Evolutionary conservation across 164 flowering plant genomes (phyloP), one percentile per base, ranked within the genome.

Genomic region (Vitis rupestris): DNA sequence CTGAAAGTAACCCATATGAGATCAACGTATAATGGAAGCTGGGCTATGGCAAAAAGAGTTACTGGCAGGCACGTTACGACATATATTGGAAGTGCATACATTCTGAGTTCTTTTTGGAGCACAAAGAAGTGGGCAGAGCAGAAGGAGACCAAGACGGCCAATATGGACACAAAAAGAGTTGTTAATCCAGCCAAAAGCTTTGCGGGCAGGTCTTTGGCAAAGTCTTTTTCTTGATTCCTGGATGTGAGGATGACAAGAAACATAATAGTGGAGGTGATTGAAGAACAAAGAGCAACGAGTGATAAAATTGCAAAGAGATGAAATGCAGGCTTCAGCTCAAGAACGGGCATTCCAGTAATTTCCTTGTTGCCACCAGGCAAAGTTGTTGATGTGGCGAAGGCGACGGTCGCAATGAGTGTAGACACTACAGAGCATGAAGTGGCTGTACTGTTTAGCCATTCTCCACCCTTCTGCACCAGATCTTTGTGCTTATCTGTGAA

Each of bases 211-310:
- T 60, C 51, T 13, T 4, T 15, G 0, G 14, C 62, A 19, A 74
- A 78, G n/a, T 72, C 82, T 23, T 48, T 63, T 31, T 68, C 72
- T 59, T 72, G 62, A 70, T 54, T 16, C 3, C 79, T 60, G 3
- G 78, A 76, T 0, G 76, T 76, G 17, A 76, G 69, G 14, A 80
- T 77, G 10, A 76, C 10, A 2, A 80, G 70, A 65, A 80, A 80
- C 66, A 80, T 52, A 8, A 76, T 31, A 10, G 71, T 2, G 0
- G 78, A 9, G 0, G 78, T 76, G 10, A 76, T 64, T 0, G 82
- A 80, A 69, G 47, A 74, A 64, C 66, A 68, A 29, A 80, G 76
- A 2, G 78, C 80, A 1, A 72, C 17, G 2, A 76, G 59, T 1
- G 78, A 71, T 1, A 73, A 17, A 4, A 77, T 55, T 13, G 75